Conservation (phyloP, 331 rosid genomes). For the Quercus tomentella region DNA sequence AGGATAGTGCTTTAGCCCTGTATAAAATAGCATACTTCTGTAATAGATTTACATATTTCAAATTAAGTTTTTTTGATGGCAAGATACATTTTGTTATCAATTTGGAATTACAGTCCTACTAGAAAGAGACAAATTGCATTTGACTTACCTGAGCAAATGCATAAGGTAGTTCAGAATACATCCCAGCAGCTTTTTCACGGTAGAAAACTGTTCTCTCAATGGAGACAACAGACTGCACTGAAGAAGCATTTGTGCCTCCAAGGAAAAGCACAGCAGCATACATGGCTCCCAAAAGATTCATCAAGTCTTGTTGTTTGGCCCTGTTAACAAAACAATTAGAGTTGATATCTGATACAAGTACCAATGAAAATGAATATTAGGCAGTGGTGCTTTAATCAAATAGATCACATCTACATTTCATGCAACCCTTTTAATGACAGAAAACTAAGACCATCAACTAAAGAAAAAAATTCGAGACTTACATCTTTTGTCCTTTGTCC, state of each 20-base stretch:
- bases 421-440: neutral
- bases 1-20: neutral
- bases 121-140: neutral
- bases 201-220: constrained; percentile 56
- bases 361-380: neutral
- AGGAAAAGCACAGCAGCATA: constrained; percentile 56
- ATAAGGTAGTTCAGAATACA: constrained; percentile 60
- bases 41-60: neutral
- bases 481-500: constrained; percentile 32
- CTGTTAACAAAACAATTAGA: constrained; percentile 21
- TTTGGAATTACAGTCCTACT: neutral
- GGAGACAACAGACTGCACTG: constrained; percentile 47
- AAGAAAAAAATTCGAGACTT: neutral
- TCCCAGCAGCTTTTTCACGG: constrained; percentile 64
- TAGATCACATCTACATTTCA: neutral
- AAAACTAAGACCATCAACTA: neutral
- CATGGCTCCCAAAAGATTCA: constrained; percentile 50
- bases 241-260: constrained; percentile 34
- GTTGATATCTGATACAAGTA: neutral
- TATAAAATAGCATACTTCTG: neutral
- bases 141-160: constrained; percentile 50
- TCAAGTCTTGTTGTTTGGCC: constrained; percentile 38
- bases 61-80: neutral
- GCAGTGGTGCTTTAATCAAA: neutral
- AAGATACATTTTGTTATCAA: neutral